Evolutionary conservation across 1,284 basidiomycete genomes (phyloP).

Genomic region (Moesziomyces aphidis): DNA sequence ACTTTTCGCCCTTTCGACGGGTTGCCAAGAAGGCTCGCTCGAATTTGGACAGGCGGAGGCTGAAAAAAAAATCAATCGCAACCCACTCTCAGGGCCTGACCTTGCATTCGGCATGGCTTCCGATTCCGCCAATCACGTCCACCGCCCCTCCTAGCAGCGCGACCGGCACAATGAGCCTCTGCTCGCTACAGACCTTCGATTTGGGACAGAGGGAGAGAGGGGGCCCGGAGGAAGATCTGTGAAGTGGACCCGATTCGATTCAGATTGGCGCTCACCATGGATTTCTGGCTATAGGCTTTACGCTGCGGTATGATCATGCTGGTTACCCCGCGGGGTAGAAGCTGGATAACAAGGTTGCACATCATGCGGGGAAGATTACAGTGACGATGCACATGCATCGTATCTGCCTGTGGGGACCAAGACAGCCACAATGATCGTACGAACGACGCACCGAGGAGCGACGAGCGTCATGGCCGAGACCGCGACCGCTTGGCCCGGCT

Average conservation of each 20-base stretch:
- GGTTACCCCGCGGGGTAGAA: too few relatives aligned
- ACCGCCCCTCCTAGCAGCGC: not conserved
- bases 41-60: constrained; percentile 23
- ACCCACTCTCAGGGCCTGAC: not conserved
- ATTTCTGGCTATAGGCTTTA: not conserved
- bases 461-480: constrained; percentile 6
- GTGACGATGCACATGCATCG: too few relatives aligned
- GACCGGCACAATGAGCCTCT: constrained; percentile 7
- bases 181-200: not conserved
- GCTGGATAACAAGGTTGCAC: too few relatives aligned
- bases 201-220: not conserved
- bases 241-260: not conserved
- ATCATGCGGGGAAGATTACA: too few relatives aligned
- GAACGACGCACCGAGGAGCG: not conserved
- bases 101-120: not conserved
- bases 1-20: not conserved
- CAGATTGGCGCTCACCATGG: not conserved
- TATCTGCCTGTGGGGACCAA: too few relatives aligned
- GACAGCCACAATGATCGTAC: not conserved
- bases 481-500: constrained; percentile 15
- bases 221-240: not conserved
- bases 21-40: constrained; percentile 1
- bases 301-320: not conserved
- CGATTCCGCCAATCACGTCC: not conserved
- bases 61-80: not conserved